These are phyloP conservation scores for Fragilariopsis cylindrus DNA, from an alignment of 108 stramenopile species.

Conservation along the genomic window DNA sequence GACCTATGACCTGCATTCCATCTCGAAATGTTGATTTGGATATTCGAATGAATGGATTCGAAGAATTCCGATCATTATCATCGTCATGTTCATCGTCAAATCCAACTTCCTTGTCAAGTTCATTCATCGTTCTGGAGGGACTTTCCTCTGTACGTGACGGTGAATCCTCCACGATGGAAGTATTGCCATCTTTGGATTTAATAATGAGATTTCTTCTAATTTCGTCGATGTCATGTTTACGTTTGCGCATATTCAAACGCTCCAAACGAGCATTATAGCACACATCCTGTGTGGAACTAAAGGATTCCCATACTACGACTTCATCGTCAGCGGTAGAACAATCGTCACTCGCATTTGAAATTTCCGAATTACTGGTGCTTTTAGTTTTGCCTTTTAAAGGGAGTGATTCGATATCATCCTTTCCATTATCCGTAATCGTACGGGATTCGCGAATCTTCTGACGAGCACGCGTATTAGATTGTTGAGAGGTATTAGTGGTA, in stretches of 20 bases:
- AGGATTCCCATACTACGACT: slow-evolving; percentile 22
- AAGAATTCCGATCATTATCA: neutral
- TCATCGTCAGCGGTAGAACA: neutral
- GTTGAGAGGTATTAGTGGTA: no score
- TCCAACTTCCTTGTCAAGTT: neutral
- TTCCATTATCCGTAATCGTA: neutral
- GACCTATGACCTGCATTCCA: slow-evolving; percentile 85
- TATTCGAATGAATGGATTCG: slow-evolving; percentile 26
- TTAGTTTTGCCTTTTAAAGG: neutral
- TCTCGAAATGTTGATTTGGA: slow-evolving; percentile 63
- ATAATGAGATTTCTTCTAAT: neutral
- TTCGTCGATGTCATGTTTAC: neutral
- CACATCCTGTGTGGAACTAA: slow-evolving; percentile 17
- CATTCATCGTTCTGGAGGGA: neutral
- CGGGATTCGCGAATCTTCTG: no score
- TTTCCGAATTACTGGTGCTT: neutral
- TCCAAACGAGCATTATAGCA: slow-evolving; percentile 17
- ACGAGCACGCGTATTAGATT: no score
- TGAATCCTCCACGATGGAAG: neutral
- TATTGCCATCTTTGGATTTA: neutral
- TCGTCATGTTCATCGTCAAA: slow-evolving; percentile 5
- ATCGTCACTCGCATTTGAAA: neutral
- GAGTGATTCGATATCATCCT: neutral
- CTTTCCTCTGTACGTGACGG: neutral
- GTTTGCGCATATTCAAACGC: slow-evolving; percentile 23